Evolutionary conservation across 805 yeast genomes (phyloP), one percentile per base, ranked within the genome.

Genomic region (Kodamaea neixiangensis): DNA sequence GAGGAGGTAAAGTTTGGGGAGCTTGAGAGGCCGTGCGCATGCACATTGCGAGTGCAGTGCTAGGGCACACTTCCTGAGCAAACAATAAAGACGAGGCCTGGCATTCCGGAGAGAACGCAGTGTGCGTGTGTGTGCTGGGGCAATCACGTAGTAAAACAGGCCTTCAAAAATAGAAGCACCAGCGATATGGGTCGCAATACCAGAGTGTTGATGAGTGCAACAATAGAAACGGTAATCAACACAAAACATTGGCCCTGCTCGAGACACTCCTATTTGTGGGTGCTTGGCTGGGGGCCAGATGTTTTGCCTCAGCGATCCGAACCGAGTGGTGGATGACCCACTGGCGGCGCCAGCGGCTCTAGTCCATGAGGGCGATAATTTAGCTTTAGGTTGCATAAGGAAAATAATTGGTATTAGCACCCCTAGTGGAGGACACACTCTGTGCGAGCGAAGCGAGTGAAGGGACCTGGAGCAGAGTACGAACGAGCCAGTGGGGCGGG

Each of bases 271-370:
- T 22, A 22, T 22, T 22, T 22, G 10, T 25, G 10, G 31, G 31
- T 5, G 11, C 31, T 25, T 25, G 31, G 31, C 31, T 25, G 31
- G 11, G 11, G 31, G 13, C 31, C 31, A 25, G 31, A 25, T 25
- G 31, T 25, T 25, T 25, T 25, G 31, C 31, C 31, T 17, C 41
- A 37, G 41, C 19, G 41, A 37, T 19, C 41, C 17, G 41, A 37
- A 37, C 41, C 41, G 19, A 25, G 31, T 25, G 31, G 21, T 37
- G 41, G 41, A 37, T 37, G 41, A 37, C 41, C 41, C 20, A 17
- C 41, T 37, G 31, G 31, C 31, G 31, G 31, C 31, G 31, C 11
- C 31, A 25, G 31, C 31, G 31, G 31, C 31, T 25, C 31, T 25
- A 25, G 31, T 25, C 10, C 31, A 25, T 25, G 11, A 25, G 31